Percentiles rank a stretch among this genome's conserved stretches.
Conservation (phyloP, 176 grass and related monocot genomes). For the Tillandsia fasciculata region DNA sequence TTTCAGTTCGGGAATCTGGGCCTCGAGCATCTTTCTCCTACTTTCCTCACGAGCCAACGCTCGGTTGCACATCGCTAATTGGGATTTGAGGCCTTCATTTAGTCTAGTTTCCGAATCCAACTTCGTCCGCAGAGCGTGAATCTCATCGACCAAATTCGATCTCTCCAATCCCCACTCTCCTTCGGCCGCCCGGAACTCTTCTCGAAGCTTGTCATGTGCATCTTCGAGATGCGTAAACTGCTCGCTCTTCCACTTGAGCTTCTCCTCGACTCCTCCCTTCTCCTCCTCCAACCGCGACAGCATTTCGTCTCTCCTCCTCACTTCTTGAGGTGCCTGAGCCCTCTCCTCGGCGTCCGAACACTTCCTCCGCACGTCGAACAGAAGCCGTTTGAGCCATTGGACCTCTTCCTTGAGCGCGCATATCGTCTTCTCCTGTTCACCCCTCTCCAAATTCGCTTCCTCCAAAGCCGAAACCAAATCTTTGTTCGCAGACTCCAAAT, state of each 20-base stretch:
- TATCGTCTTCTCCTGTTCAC: conserved; percentile 34
- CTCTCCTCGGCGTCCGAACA: conserved; percentile 40
- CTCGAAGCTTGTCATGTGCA: conserved; percentile 47
- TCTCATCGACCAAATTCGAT: conserved; percentile 45
- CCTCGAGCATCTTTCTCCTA: conserved; percentile 52
- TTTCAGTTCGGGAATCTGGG: conserved; percentile 47
- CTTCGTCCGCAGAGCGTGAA: conserved; percentile 29
- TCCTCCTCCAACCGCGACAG: conserved; percentile 57
- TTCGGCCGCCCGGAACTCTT: conserved; percentile 40
- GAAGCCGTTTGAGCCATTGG: conserved; percentile 28
- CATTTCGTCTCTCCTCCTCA: conserved; percentile 48
- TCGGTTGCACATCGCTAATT: conserved; percentile 66
- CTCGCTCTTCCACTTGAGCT: conserved; percentile 81
- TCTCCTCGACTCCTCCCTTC: conserved; percentile 35
- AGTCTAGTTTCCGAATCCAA: conserved; percentile 58
- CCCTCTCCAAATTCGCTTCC: conserved; percentile 32
- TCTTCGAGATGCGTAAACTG: conserved; percentile 89
- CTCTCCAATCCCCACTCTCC: conserved; percentile 46
- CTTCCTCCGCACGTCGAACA: conserved; percentile 48
- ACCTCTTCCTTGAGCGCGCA: conserved; percentile 36
- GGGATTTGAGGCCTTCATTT: conserved; percentile 34
- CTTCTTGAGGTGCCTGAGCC: conserved; percentile 37
- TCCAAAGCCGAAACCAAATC: conserved; percentile 45
- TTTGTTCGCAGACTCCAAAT: conserved; percentile 44
- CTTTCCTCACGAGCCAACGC: conserved; percentile 68